Conservation (phyloP, 2,329 filamentous ascomycete species). For the Colletotrichum orbiculare region DNA sequence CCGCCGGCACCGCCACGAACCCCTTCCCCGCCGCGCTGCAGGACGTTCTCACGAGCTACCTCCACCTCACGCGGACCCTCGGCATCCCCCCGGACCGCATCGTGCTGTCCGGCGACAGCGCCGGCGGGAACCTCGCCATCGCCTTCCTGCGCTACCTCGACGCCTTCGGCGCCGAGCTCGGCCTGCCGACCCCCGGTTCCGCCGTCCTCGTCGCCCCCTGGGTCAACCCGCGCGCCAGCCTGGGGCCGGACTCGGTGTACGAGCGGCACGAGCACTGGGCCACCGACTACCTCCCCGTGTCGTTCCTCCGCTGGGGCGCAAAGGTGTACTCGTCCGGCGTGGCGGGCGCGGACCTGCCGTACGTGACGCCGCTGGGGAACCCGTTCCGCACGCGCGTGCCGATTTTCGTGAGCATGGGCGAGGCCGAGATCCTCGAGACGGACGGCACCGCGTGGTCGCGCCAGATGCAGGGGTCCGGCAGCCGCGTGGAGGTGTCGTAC, state of each 20-base stretch:
- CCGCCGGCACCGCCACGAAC: neutral
- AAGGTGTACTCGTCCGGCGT: slow-evolving; percentile 19
- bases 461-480: slow-evolving; percentile 18
- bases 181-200: neutral
- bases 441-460: slow-evolving; percentile 21
- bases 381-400: slow-evolving; percentile 16
- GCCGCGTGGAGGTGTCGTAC: slow-evolving; percentile 5
- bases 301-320: slow-evolving; percentile 26
- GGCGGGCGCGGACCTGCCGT: slow-evolving; percentile 5
- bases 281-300: slow-evolving; percentile 24
- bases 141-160: slow-evolving; percentile 46
- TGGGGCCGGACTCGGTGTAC: slow-evolving; percentile 23
- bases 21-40: slow-evolving; percentile 46
- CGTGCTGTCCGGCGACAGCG: slow-evolving; percentile 48
- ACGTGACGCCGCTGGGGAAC: slow-evolving; percentile 23
- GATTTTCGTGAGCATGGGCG: slow-evolving; percentile 19
- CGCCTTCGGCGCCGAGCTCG: slow-evolving; percentile 3
- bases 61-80: slow-evolving; percentile 40
- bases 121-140: slow-evolving; percentile 45
- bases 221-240: slow-evolving; percentile 25
- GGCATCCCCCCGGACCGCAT: slow-evolving; percentile 42
- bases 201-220: slow-evolving; percentile 19
- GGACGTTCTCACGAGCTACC: slow-evolving; percentile 46
- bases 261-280: slow-evolving; percentile 22
- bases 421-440: slow-evolving; percentile 20